phyloP scores from a whole-genome alignment of 306 rosid species.

The Calophaca sinica region DNA sequence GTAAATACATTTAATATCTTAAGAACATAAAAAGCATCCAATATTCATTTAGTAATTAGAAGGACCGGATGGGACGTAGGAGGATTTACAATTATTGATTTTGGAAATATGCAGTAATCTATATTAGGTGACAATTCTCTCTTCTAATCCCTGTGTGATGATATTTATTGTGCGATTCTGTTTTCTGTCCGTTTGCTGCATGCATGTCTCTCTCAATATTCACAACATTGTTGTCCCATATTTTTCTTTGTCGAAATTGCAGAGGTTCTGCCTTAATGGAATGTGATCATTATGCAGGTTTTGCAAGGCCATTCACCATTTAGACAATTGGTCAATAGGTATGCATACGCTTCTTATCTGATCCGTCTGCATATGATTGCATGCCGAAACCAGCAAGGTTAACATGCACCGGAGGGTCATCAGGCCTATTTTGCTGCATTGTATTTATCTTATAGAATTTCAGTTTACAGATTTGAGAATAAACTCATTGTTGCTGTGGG shows the following conservation, averaged over 20 bases:
- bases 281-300: slow-evolving; percentile 61
- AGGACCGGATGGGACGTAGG: not conserved
- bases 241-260: slow-evolving; percentile 1
- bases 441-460: slow-evolving; percentile 31
- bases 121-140: slow-evolving; percentile 15
- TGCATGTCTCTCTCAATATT: slow-evolving; percentile 8
- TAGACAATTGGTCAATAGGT: slow-evolving; percentile 79
- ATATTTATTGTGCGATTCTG: not conserved
- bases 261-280: slow-evolving; percentile 13
- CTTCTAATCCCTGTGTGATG: not conserved
- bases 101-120: slow-evolving; percentile 11
- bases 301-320: slow-evolving; percentile 93
- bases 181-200: slow-evolving; percentile 27
- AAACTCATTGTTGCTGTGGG: slow-evolving; percentile 87
- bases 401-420: slow-evolving; percentile 6
- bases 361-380: not conserved
- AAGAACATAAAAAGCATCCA: not conserved
- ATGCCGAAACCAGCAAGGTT: slow-evolving; percentile 35
- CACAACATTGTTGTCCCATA: not conserved
- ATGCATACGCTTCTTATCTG: slow-evolving; percentile 41
- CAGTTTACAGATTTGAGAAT: slow-evolving; percentile 68
- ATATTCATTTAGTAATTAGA: not conserved
- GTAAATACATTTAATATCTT: slow-evolving; percentile 1
- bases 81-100: not conserved
- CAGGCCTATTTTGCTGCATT: not conserved